Evolutionary conservation across 2,329 filamentous ascomycete species (phyloP).

Genomic region (Paecilomyces fulvus): DNA sequence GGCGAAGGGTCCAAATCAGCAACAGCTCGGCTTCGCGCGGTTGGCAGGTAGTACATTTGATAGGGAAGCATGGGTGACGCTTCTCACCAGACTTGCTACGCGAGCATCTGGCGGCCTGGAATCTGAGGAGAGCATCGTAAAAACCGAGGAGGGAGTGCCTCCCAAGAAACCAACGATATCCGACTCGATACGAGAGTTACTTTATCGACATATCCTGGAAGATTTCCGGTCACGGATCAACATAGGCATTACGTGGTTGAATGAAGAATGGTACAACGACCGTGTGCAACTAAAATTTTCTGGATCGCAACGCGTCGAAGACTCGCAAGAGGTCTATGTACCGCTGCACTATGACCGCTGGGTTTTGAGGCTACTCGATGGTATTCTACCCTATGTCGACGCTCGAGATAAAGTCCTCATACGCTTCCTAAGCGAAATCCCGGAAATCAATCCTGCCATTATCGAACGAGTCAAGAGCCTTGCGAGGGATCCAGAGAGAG

Average conservation of each 20-base stretch:
- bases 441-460: conserved; percentile 63
- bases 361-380: conserved; percentile 73
- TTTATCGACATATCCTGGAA: conserved; percentile 81
- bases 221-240: conserved; percentile 88
- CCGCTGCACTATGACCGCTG: conserved; percentile 65
- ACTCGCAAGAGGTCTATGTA: conserved; percentile 40
- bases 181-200: conserved; percentile 65
- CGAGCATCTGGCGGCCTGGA: conserved; percentile 66
- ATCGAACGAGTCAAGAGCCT: conserved; percentile 61
- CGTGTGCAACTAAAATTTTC: conserved; percentile 45
- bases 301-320: conserved; percentile 34
- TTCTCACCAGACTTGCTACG: conserved; percentile 78
- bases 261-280: conserved; percentile 97
- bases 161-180: conserved; percentile 32
- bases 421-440: conserved; percentile 85
- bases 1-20: conserved; percentile 44
- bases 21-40: conserved; percentile 67
- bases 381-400: conserved; percentile 85
- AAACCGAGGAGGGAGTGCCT: conserved; percentile 18
- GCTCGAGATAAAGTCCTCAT: conserved; percentile 82
- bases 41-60: conserved; percentile 78
- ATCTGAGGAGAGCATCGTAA: conserved; percentile 21
- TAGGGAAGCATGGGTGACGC: conserved; percentile 81
- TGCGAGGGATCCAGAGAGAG: conserved; percentile 55
- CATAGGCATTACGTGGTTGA: conserved; percentile 85